These are phyloP conservation scores for Tolypocladium sp. DNA, from an alignment of 2,329 filamentous ascomycete species.

Conservation along the genomic window DNA sequence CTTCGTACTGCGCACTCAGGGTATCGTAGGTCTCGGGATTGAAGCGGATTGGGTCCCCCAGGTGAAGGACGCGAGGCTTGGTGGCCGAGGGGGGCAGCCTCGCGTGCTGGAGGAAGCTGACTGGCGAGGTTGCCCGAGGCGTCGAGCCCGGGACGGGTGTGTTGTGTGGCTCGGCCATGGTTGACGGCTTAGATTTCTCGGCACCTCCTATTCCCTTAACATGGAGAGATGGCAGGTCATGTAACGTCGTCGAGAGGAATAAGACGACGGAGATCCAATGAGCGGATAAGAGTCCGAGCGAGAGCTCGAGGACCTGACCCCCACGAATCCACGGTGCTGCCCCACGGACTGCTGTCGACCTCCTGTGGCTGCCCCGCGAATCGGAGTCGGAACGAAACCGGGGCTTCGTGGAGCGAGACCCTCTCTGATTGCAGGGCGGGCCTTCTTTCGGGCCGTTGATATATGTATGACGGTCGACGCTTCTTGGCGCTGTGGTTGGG, in stretches of 20 bases:
- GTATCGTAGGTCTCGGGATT: slow-evolving; percentile 36
- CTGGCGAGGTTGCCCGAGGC: slow-evolving; percentile 33
- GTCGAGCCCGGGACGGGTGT: slow-evolving; percentile 36
- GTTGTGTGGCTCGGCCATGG: slow-evolving; percentile 38
- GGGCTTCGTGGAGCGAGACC: background rate
- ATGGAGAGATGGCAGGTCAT: background rate
- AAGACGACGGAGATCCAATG: background rate
- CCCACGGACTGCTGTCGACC: background rate
- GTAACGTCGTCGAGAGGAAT: background rate
- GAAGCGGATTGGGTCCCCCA: slow-evolving; percentile 55
- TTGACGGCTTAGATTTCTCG: background rate
- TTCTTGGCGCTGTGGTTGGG: too few species aligned
- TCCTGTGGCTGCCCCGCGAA: background rate
- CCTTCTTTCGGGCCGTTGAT: background rate
- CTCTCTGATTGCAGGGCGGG: background rate
- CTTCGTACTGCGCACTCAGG: slow-evolving; percentile 33
- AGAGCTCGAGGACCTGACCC: background rate
- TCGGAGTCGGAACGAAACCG: background rate
- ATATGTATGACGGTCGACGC: too few species aligned
- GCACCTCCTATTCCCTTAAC: background rate
- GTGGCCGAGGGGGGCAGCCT: slow-evolving; percentile 9
- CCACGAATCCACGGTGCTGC: background rate
- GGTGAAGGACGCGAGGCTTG: slow-evolving; percentile 57
- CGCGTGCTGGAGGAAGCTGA: slow-evolving; percentile 11
- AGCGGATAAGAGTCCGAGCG: background rate